Evolutionary conservation across 1,284 basidiomycete species (phyloP).

Genomic region (Puccinia horiana): DNA sequence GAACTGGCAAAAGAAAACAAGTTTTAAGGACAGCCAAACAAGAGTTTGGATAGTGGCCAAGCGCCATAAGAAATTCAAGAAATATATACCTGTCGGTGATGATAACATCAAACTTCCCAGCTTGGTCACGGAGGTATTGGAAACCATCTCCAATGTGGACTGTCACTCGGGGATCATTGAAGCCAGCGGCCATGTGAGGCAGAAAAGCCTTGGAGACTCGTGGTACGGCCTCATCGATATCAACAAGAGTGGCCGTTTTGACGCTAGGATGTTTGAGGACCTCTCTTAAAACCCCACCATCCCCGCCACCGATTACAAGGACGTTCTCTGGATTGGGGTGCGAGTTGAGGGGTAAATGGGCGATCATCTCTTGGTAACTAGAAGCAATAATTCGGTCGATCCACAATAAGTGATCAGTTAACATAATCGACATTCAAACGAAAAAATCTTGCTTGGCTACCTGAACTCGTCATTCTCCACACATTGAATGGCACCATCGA

Average conservation of each 20-base stretch:
- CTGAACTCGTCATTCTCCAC: slow-evolving; percentile 98
- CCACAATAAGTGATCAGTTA: neutral
- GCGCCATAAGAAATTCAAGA: neutral
- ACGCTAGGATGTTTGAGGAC: slow-evolving; percentile 92
- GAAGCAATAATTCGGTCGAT: neutral
- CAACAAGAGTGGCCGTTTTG: slow-evolving; percentile 89
- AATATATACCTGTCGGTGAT: slow-evolving; percentile 64
- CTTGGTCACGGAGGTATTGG: slow-evolving; percentile 89
- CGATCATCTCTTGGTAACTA: slow-evolving; percentile 99
- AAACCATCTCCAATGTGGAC: slow-evolving; percentile 95
- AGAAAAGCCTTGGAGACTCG: slow-evolving; percentile 91
- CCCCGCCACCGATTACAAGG: slow-evolving; percentile 87
- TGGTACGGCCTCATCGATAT: slow-evolving; percentile 98
- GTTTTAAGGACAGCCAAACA: neutral
- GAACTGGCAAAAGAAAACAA: slow-evolving; percentile 61
- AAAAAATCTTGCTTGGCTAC: slow-evolving; percentile 60
- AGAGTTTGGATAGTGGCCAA: neutral
- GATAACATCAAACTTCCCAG: slow-evolving; percentile 92
- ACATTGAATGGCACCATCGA: slow-evolving; percentile 94
- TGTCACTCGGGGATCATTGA: slow-evolving; percentile 78
- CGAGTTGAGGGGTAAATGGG: slow-evolving; percentile 88
- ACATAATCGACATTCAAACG: neutral
- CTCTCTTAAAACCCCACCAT: slow-evolving; percentile 94
- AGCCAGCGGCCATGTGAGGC: slow-evolving; percentile 87
- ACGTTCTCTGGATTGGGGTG: slow-evolving; percentile 96